Evolutionary conservation across 2,329 filamentous ascomycete species (phyloP).

Genomic region (Hypomyces rosellus): DNA sequence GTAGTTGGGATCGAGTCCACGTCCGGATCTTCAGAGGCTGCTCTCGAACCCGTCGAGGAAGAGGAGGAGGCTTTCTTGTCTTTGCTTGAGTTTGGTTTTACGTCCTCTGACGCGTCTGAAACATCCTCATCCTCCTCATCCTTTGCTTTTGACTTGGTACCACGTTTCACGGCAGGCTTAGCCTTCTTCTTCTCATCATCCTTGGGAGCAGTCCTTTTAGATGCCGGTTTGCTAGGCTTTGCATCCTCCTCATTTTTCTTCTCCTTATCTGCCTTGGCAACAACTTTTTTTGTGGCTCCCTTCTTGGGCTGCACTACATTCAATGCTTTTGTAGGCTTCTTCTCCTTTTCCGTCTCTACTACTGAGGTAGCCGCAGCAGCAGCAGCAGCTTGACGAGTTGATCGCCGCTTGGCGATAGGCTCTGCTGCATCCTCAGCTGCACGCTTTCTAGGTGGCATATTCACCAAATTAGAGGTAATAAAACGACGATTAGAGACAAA

Average conservation of each 20-base stretch:
- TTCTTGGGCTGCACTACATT: background rate
- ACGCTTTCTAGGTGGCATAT: constrained; percentile 19
- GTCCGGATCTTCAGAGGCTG: constrained; percentile 23
- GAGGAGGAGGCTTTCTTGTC: background rate
- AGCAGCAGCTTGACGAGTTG: constrained; percentile 19
- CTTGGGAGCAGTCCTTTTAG: background rate
- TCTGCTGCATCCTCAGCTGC: constrained; percentile 13
- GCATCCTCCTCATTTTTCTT: background rate
- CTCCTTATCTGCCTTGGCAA: background rate
- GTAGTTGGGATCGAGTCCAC: constrained; percentile 28
- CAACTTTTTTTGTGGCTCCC: background rate
- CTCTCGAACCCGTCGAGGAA: constrained; percentile 2
- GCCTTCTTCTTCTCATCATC: constrained; percentile 1
- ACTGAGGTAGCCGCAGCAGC: constrained; percentile 3
- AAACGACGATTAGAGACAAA: no score
- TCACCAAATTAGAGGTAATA: no score
- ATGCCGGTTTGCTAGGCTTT: background rate
- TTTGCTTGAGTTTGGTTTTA: background rate
- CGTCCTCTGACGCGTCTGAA: background rate
- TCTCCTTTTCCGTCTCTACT: background rate
- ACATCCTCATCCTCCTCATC: background rate
- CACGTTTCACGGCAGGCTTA: background rate
- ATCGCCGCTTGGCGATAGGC: constrained; percentile 21
- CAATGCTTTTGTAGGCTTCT: background rate
- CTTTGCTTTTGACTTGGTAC: background rate